Evolutionary conservation across 306 rosid genomes (phyloP).

Genomic region (Delonix regia): DNA sequence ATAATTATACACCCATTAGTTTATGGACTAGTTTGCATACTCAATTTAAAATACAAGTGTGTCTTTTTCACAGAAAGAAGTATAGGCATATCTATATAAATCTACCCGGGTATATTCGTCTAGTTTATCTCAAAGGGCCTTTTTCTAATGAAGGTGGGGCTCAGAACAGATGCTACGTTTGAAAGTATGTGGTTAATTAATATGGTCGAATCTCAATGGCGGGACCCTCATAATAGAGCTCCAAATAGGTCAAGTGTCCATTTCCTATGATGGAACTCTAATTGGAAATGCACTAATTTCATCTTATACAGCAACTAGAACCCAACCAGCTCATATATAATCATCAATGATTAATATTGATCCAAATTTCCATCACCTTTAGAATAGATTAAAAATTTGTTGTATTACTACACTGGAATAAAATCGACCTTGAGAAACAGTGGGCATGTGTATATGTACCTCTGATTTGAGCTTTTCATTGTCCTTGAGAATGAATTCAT

Average conservation of each 20-base stretch:
- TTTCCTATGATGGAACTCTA: constrained; percentile 47
- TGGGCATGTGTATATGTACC: constrained; percentile 50
- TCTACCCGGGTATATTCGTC: constrained; percentile 56
- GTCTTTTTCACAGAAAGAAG: constrained; percentile 40
- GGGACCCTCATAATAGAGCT: constrained; percentile 54
- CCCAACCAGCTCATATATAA: background rate
- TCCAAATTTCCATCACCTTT: constrained; percentile 23
- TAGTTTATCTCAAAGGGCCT: constrained; percentile 32
- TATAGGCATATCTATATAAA: constrained; percentile 43
- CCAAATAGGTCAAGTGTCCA: constrained; percentile 22
- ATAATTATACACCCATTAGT: constrained; percentile 25
- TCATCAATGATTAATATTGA: background rate
- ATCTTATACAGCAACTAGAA: constrained; percentile 34
- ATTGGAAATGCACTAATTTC: constrained; percentile 51
- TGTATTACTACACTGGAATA: background rate
- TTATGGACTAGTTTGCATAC: constrained; percentile 30
- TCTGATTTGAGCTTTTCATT: constrained; percentile 87
- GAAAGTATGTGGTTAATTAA: constrained; percentile 44
- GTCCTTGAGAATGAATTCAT: constrained; percentile 67
- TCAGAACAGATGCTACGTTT: constrained; percentile 60
- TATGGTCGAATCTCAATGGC: constrained; percentile 50
- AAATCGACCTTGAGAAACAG: background rate
- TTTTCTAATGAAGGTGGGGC: constrained; percentile 47
- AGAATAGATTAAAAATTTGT: constrained; percentile 16
- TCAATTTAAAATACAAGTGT: constrained; percentile 4